phyloP scores from a whole-genome alignment of 176 grass and related monocot species.

The Dendrocalamus sinicus region DNA sequence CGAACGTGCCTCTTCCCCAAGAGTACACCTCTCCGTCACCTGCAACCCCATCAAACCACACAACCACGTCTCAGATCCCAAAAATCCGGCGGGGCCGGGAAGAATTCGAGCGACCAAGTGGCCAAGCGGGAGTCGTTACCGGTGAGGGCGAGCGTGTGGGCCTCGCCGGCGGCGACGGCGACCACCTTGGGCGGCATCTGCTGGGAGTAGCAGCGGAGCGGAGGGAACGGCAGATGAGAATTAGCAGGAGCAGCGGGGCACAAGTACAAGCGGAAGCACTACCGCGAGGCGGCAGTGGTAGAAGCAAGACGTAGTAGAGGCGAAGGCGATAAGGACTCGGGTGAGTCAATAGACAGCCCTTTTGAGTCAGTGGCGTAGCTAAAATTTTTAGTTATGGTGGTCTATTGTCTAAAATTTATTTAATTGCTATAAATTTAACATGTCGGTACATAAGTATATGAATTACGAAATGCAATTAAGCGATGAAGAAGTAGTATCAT shows the following conservation, averaged over 20 bases:
- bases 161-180: conserved; percentile 84
- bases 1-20: conserved; percentile 89
- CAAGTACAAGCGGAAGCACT: conserved; percentile 30
- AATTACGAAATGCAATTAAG: too few relatives aligned
- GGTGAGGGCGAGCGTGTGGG: conserved; percentile 88
- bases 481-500: too few relatives aligned
- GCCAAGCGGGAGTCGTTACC: conserved; percentile 39
- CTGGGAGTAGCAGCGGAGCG: not conserved
- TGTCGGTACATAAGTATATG: too few relatives aligned
- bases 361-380: too few relatives aligned
- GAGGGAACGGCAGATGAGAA: conserved; percentile 22
- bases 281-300: not conserved
- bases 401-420: too few relatives aligned
- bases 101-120: conserved; percentile 8
- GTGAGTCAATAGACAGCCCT: too few relatives aligned
- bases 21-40: conserved; percentile 80
- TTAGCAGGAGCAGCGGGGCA: not conserved
- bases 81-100: not conserved
- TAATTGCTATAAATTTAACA: too few relatives aligned
- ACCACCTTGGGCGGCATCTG: conserved; percentile 80
- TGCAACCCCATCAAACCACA: conserved; percentile 39
- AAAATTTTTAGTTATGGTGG: too few relatives aligned
- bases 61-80: conserved; percentile 28
- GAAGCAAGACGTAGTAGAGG: not conserved
- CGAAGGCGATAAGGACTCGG: too few relatives aligned